phyloP scores from a whole-genome alignment of 495 filamentous ascomycete genomes.

The Aspergillus homomorphus region DNA sequence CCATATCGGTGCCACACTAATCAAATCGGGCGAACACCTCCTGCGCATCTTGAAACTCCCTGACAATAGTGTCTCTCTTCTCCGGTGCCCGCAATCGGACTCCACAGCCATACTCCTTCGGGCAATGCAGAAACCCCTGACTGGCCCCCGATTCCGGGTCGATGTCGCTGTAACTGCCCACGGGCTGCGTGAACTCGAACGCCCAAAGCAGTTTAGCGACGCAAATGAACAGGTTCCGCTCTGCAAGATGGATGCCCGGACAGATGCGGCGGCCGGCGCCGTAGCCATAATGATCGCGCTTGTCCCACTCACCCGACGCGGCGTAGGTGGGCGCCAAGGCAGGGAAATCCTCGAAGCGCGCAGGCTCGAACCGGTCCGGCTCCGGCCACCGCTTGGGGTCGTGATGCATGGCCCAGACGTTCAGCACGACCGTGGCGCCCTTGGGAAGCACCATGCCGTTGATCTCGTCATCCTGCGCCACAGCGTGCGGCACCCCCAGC shows the following conservation, averaged over 20 bases:
- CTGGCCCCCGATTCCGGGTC: no score
- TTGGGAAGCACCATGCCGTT: slow-evolving; percentile 50
- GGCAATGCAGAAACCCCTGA: no score
- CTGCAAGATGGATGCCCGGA: slow-evolving; percentile 30
- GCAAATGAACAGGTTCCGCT: slow-evolving; percentile 28
- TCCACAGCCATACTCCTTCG: no score
- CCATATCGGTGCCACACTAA: no score
- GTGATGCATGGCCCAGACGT: slow-evolving; percentile 44
- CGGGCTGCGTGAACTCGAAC: slow-evolving; percentile 17
- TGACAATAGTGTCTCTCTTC: no score
- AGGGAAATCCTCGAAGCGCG: slow-evolving; percentile 14
- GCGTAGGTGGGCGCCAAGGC: slow-evolving; percentile 25
- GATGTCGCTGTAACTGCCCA: no score
- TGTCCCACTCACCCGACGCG: slow-evolving; percentile 20
- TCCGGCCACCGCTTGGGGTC: slow-evolving; percentile 13
- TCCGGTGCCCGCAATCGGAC: no score
- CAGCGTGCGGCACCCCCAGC: slow-evolving; percentile 47
- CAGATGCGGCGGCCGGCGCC: slow-evolving; percentile 31
- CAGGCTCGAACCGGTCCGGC: slow-evolving; percentile 22
- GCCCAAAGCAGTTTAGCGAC: slow-evolving; percentile 30
- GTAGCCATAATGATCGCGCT: slow-evolving; percentile 21
- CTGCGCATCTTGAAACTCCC: no score
- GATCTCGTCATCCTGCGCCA: slow-evolving; percentile 48
- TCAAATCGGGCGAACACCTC: no score
- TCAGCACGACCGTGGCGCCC: slow-evolving; percentile 50